Evolutionary conservation across 805 yeast species (phyloP).

Genomic region (Candida pini): DNA sequence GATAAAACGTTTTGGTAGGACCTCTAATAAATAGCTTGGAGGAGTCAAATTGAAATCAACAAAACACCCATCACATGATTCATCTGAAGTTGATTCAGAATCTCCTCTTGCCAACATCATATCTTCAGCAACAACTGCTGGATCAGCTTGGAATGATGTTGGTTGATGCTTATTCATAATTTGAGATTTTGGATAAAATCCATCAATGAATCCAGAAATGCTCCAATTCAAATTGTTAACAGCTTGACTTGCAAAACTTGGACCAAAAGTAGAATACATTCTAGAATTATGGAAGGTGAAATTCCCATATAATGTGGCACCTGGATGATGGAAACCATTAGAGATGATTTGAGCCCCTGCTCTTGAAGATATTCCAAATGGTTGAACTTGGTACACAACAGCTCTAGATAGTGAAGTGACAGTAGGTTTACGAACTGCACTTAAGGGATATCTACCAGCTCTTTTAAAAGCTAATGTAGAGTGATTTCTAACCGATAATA

Average conservation of each 20-base stretch:
- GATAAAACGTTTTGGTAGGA: slow-evolving; percentile 29
- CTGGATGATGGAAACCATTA: slow-evolving; percentile 23
- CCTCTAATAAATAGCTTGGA: slow-evolving; percentile 3
- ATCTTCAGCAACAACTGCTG: slow-evolving; percentile 26
- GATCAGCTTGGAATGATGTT: slow-evolving; percentile 18
- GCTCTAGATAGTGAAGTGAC: slow-evolving; percentile 14
- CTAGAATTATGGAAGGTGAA: slow-evolving; percentile 33
- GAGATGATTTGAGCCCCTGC: slow-evolving; percentile 14
- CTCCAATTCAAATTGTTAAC: slow-evolving; percentile 52
- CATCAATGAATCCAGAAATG: slow-evolving; percentile 32
- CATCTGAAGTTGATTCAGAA: slow-evolving; percentile 15
- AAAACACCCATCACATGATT: slow-evolving; percentile 40
- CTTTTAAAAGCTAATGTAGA: slow-evolving; percentile 11
- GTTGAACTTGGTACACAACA: slow-evolving; percentile 23
- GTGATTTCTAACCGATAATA: too few species aligned
- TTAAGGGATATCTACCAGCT: slow-evolving; percentile 4
- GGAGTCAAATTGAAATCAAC: slow-evolving; percentile 51
- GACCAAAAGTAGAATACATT: slow-evolving; percentile 34
- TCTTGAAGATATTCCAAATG: slow-evolving; percentile 21
- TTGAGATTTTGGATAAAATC: slow-evolving; percentile 24
- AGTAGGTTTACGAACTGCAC: slow-evolving; percentile 6
- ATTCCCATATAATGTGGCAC: slow-evolving; percentile 27
- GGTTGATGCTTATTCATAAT: slow-evolving; percentile 12
- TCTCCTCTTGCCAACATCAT: slow-evolving; percentile 32
- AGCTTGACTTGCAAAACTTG: slow-evolving; percentile 45